Base-by-base conservation (phyloP, 2,329 filamentous ascomycete species). In the Madurella fahalii region DNA sequence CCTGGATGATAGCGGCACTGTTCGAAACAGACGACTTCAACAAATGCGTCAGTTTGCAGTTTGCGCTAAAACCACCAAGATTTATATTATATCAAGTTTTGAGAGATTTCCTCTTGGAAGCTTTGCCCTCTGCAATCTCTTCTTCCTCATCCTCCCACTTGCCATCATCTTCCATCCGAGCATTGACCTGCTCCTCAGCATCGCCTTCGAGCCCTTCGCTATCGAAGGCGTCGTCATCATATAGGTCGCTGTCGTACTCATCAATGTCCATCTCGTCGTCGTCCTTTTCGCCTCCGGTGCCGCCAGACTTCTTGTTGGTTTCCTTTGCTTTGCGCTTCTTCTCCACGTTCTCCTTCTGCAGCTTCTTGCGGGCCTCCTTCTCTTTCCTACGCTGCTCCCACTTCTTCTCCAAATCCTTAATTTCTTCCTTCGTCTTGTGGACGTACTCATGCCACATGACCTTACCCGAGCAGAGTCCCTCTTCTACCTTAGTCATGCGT, bases 381-480 rank as follows among this genome's bases (percentile, higher is more conserved):
- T 94, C 89, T 65, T 85, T 83, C 54, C 82, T 80, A 65, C 83
- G 81, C 72, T 87, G 75, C 62, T 91, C 86, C 89, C 94, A 97
- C 62, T 83, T 81, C 74, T 86, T 83, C 63, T 97, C 92, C 63
- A 96, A 73, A 60, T 87, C 83, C 67, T 85, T 82, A 53, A 90
- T 75, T 70, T 99, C 92, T 16, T 83, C 80, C 63, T 84, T 84
- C 7, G 83, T 84, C 79, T 99, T 99, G 68, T 86, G 83, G 50
- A 97, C 85, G 68, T 90, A 95, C 68, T 96, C 91, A 71, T 99
- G 94, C 94, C 94, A 99, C 88, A 99, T 89, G 53, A 96, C 82
- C 69, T 90, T 94, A 47, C 94, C 94, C 25, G 82, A 81, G 65
- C 91, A 96, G 7, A 97, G 73, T 1, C 93, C 94, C 64, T 99